A percentile compares a stretch with the other conserved stretches of the same genome.
Evolutionary conservation across 176 grass and related monocot genomes (phyloP).

Genomic region (Oropetium thomaeum): DNA sequence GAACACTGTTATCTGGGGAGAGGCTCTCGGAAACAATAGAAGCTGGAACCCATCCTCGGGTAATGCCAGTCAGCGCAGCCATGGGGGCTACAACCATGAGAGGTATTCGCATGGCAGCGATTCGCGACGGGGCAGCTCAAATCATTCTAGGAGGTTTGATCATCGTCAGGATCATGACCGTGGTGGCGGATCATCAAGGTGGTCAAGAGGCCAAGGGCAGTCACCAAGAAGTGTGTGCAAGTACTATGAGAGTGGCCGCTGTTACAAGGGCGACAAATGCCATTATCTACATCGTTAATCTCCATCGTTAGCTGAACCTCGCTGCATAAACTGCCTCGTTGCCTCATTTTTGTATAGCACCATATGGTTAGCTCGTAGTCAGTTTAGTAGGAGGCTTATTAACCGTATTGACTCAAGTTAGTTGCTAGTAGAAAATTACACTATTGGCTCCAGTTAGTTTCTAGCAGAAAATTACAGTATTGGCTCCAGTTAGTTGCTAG

Average conservation of each 20-base stretch:
- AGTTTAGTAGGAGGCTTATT: slow-evolving; percentile 30
- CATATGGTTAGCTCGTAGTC: slow-evolving; percentile 33
- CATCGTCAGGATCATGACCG: slow-evolving; percentile 46
- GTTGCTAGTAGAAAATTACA: slow-evolving; percentile 33
- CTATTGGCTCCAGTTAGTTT: slow-evolving; percentile 2
- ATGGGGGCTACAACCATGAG: slow-evolving; percentile 41
- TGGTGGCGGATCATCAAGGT: slow-evolving; percentile 45
- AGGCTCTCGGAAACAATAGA: slow-evolving; percentile 52
- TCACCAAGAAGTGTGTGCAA: slow-evolving; percentile 63
- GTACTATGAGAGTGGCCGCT: slow-evolving; percentile 78
- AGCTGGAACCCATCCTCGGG: slow-evolving; percentile 40
- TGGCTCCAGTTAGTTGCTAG: slow-evolving; percentile 15
- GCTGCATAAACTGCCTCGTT: neutral
- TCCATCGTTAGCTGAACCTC: neutral
- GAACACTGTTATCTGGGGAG: slow-evolving; percentile 50
- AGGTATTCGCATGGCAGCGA: slow-evolving; percentile 28
- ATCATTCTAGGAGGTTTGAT: slow-evolving; percentile 38
- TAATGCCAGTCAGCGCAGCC: slow-evolving; percentile 42
- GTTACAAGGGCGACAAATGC: slow-evolving; percentile 76
- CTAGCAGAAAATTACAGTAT: slow-evolving; percentile 28
- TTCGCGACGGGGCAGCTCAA: slow-evolving; percentile 27
- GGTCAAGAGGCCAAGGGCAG: slow-evolving; percentile 59
- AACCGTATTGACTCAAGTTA: slow-evolving; percentile 4
- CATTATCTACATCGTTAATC: slow-evolving; percentile 69
- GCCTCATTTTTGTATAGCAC: slow-evolving; percentile 53